Conservation (phyloP, 1,139 yeast genomes). For the Spathaspora jeffriesii region DNA sequence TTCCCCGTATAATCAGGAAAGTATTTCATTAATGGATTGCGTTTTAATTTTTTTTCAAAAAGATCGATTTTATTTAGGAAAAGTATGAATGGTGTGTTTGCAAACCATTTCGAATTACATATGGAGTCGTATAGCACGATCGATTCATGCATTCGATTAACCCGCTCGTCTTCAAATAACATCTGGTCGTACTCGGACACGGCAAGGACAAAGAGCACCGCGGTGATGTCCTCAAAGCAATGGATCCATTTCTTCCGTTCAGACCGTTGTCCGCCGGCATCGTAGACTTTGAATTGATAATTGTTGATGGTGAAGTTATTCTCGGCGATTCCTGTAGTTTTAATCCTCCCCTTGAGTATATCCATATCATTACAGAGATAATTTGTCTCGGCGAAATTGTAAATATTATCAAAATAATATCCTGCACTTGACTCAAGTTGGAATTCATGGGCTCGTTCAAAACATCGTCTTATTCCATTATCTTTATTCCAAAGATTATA, state of each 20-base stretch:
- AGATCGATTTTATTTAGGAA: constrained; percentile 89
- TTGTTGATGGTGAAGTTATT: constrained; percentile 73
- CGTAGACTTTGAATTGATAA: constrained; percentile 73
- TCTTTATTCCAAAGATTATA: constrained; percentile 67
- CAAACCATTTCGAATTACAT: constrained; percentile 86
- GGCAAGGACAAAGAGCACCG: constrained; percentile 89
- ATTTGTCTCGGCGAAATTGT: constrained; percentile 59
- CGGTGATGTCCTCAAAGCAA: constrained; percentile 90
- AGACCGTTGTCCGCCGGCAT: constrained; percentile 97
- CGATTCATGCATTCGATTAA: constrained; percentile 91
- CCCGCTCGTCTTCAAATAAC: constrained; percentile 86
- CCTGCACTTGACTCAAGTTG: constrained; percentile 82
- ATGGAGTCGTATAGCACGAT: constrained; percentile 80
- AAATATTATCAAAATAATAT: constrained; percentile 73
- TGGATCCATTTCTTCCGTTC: constrained; percentile 97
- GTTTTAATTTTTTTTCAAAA: constrained; percentile 66
- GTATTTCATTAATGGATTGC: constrained; percentile 63
- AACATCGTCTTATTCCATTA: constrained; percentile 63
- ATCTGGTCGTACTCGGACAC: constrained; percentile 92
- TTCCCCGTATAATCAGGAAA: constrained; percentile 75
- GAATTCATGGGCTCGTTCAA: constrained; percentile 67
- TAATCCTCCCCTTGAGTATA: constrained; percentile 86
- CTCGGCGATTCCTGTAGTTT: constrained; percentile 95
- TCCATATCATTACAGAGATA: constrained; percentile 81
- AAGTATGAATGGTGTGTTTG: constrained; percentile 82